Evolutionary conservation across 176 grass and related monocot species (phyloP).

Genomic region (Oropetium thomaeum): DNA sequence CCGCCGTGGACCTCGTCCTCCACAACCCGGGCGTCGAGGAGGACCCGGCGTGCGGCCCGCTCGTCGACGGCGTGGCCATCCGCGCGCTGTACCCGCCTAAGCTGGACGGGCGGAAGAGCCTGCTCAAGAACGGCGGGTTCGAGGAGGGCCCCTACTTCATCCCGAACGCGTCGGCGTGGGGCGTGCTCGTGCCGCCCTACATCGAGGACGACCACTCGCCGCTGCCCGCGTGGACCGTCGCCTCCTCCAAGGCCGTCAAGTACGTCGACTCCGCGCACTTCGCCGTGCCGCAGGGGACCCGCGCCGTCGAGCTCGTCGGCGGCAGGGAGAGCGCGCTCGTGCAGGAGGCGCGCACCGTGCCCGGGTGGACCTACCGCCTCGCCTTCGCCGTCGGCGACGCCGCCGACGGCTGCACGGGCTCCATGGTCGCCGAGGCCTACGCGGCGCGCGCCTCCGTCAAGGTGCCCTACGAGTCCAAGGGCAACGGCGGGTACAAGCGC

Average conservation of each 20-base stretch:
- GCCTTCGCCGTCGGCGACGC: constrained; percentile 78
- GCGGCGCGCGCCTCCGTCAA: constrained; percentile 48
- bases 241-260: constrained; percentile 85
- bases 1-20: constrained; percentile 50
- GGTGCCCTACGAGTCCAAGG: constrained; percentile 74
- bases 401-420: constrained; percentile 51
- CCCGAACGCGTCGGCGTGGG: constrained; percentile 72
- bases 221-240: constrained; percentile 78
- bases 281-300: constrained; percentile 63
- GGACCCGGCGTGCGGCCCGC: constrained; percentile 83
- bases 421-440: constrained; percentile 76
- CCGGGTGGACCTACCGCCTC: constrained; percentile 57
- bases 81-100: constrained; percentile 58
- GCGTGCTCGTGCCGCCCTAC: constrained; percentile 80
- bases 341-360: constrained; percentile 64
- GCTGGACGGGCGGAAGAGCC: constrained; percentile 41
- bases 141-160: constrained; percentile 87
- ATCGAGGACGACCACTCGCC: constrained; percentile 96
- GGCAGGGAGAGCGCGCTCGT: constrained; percentile 79
- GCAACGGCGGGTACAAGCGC: constrained; percentile 64
- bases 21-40: constrained; percentile 90
- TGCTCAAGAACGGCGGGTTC: constrained; percentile 92
- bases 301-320: constrained; percentile 83
- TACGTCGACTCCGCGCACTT: constrained; percentile 89
- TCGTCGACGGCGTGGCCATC: constrained; percentile 78